Base-by-base conservation (phyloP, 805 yeast species). In the Candida argentea region DNA sequence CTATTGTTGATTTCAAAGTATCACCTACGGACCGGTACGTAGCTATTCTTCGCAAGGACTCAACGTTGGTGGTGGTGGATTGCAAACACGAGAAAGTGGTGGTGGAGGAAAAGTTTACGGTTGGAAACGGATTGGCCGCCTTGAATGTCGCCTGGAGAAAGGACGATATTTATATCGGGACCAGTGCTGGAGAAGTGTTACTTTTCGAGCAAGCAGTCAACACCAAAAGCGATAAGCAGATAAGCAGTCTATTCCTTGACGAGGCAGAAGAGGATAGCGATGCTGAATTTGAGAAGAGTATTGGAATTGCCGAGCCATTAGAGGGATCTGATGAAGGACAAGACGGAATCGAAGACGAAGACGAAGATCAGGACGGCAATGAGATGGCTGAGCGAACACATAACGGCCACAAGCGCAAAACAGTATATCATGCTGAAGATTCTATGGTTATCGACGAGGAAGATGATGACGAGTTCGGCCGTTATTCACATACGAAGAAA, bases 11-110 rank as follows among this genome's bases (percentile, higher is more conserved):
- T 28, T 42, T 80, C 26, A 55, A 63, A 29, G 68, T 82, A 59
- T 75, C 82, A 12, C 75, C 82, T 8, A 62, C 69, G 39, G 81
- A 81, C 16, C 59, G 63, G 2, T 65, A 57, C 36, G 30, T 85
- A 2, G 89, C 87, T 0, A 62, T 75, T 5, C 60, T 72, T 10
- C 74, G 70, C 28, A 37, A 62, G n/a, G 70, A 66, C 29, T 67
- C 69, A 24, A 51, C 50, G 17, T 43, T 80, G 8, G 50, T 67
- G 8, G 44, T 87, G 4, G 78, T 83, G 76, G 69, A 77, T 37
- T 49, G 67, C 13, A 26, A 40, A 31, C 5, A 46, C 55, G 6
- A 55, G 52, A 29, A 57, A 47, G 30, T 46, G 56, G 26, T 40
- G 5, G 31, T 31, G 10, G 34, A 36, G 16, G 26, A 38, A 6